A percentile compares a stretch with the other conserved stretches of the same genome.
Evolutionary conservation across 345 rosid species (phyloP).

Genomic region (Lepidium africanum): DNA sequence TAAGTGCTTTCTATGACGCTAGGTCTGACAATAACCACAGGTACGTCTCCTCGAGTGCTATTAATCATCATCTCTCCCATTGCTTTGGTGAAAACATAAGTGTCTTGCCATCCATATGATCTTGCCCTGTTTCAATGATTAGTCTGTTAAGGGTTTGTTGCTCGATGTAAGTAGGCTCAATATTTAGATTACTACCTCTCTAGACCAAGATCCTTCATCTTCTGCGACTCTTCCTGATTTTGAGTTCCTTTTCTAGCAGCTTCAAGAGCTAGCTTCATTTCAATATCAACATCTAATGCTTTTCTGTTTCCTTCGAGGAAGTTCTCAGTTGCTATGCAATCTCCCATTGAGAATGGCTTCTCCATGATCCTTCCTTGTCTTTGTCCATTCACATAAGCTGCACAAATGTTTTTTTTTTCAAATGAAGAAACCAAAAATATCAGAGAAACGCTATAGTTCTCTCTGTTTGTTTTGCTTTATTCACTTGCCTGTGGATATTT

Average conservation of each 20-base stretch:
- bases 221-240: conserved; percentile 39
- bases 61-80: conserved; percentile 98
- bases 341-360: conserved; percentile 66
- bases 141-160: neutral
- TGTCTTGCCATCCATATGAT: conserved; percentile 90
- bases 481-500: conserved; percentile 63
- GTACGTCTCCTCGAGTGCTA: conserved; percentile 64
- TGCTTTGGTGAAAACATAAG: conserved; percentile 89
- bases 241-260: conserved; percentile 30
- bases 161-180: neutral
- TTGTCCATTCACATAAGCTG: conserved; percentile 93
- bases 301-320: conserved; percentile 28
- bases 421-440: neutral
- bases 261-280: conserved; percentile 48
- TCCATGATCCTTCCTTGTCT: conserved; percentile 89
- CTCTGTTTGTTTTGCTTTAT: neutral
- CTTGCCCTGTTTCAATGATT: conserved; percentile 48
- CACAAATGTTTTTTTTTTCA: neutral
- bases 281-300: conserved; percentile 52
- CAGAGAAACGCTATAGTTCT: neutral
- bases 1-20: conserved; percentile 87
- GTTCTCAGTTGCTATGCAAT: conserved; percentile 61
- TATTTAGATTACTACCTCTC: conserved; percentile 44
- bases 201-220: conserved; percentile 77
- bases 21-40: conserved; percentile 74